Base-by-base conservation (phyloP, 257 asterid genomes). In the Solanum bulbocastanum region DNA sequence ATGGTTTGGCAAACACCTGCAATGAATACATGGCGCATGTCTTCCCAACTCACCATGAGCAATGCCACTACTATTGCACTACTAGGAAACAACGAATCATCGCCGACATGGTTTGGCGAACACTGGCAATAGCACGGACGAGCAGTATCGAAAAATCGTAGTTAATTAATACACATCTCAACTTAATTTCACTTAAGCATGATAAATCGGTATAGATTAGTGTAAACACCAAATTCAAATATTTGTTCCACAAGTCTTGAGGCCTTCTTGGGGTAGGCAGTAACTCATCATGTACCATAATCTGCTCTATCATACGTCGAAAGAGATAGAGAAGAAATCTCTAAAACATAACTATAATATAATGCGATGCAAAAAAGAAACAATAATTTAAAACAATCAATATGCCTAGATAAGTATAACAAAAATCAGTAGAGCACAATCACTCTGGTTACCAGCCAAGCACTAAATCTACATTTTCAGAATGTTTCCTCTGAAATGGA, bases 321-420 rank as follows among this genome's bases (percentile, higher is more conserved):
- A 10, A 35, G 81, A 73, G 18, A n/a, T 36, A 5, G 27, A 35
- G 81, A 73, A 35, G 81, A 73, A 73, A 35, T 35, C 44, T 35
- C 44, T 35, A 72, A 74, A 74, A 22, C n/a, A 36, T 10, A 36
- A 74, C 27, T 56, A 56, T 56, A 6, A 20, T 25, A 27, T 42
- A 44, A 32, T 79, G 37, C 15, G 37, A 18, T 79, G 85, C 66
- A 79, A 79, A 40, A 76, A 40, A 13, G 37, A 25, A 27, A 79
- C 39, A 79, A 79, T 46, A 79, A 79, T 44, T 30, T 46, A 79
- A 74, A 74, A 44, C 85, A 44, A 79, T 44, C 66, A 79, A 79
- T 79, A 44, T 79, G 66, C 85, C 85, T 79, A 79, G 66, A 44
- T 27, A 79, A 79, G 85, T 79, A 79, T 79, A 79, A 79, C 85